A percentile compares a stretch with the other conserved stretches of the same genome.
Evolutionary conservation across 2,329 filamentous ascomycete species (phyloP).

Genomic region (Penicillium palitans): DNA sequence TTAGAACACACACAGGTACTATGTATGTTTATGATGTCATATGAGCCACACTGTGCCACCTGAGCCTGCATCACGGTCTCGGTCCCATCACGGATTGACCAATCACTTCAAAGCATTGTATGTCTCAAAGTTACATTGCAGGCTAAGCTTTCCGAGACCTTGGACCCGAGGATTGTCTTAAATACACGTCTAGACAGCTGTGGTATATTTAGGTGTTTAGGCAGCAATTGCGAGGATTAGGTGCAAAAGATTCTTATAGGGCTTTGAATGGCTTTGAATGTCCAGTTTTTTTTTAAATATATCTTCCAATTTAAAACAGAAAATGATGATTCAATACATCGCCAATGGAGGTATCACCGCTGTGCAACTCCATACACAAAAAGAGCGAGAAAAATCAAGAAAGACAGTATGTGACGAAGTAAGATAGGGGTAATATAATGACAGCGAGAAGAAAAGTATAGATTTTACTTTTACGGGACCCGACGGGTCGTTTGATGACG

Average conservation of each 20-base stretch:
- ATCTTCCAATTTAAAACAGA: neutral
- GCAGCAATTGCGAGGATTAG: neutral
- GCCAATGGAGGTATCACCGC: conserved; percentile 23
- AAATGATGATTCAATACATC: conserved; percentile 9
- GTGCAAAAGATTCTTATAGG: neutral
- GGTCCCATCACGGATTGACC: neutral
- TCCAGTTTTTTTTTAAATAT: conserved; percentile 4
- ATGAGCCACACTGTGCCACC: neutral
- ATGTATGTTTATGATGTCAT: conserved; percentile 2
- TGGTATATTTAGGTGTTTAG: neutral
- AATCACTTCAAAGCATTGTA: neutral
- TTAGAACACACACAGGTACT: neutral
- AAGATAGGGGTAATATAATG: neutral
- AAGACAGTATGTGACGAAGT: neutral
- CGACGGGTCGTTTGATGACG: neutral
- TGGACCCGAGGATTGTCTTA: neutral
- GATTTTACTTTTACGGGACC: neutral
- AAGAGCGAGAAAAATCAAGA: neutral
- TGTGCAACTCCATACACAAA: conserved; percentile 10
- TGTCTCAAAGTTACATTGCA: neutral
- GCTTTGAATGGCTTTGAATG: neutral
- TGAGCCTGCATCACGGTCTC: neutral
- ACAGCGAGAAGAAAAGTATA: conserved; percentile 1
- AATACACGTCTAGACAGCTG: neutral
- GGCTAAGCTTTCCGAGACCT: conserved; percentile 6